A percentile compares a stretch with the other conserved stretches of the same genome.
Conservation (phyloP, 2,329 filamentous ascomycete species). For the Knufia fluminis region DNA sequence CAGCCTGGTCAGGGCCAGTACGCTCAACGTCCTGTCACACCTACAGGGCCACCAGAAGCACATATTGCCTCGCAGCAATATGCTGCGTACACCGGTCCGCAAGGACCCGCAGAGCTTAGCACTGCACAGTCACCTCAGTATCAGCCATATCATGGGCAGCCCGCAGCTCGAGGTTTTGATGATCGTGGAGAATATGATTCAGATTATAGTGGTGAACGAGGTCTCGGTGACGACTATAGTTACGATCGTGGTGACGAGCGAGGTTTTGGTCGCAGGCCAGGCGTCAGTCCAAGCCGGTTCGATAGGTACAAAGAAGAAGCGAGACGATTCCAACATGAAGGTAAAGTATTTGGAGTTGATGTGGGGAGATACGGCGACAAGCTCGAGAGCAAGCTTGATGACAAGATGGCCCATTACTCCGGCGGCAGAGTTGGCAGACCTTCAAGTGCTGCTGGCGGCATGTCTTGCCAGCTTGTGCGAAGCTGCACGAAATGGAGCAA, state of each 20-base stretch:
- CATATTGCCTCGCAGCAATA: constrained; percentile 4
- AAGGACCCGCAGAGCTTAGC: constrained; percentile 14
- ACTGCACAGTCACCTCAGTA: constrained; percentile 14
- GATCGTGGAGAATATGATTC: constrained; percentile 9
- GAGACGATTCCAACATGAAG: constrained; percentile 16
- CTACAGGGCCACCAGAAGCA: background rate
- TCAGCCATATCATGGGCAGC: constrained; percentile 13
- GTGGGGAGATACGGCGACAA: constrained; percentile 30
- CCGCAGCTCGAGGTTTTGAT: constrained; percentile 17
- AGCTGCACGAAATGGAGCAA: constrained; percentile 51
- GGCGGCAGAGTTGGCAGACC: constrained; percentile 17
- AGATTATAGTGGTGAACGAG: constrained; percentile 36
- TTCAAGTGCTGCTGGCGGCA: constrained; percentile 15
- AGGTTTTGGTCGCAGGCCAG: constrained; percentile 24
- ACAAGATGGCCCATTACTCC: constrained; percentile 33
- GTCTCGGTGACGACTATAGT: constrained; percentile 14
- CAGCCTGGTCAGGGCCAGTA: background rate
- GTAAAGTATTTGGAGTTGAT: constrained; percentile 27
- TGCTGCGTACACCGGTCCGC: background rate
- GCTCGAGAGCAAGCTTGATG: constrained; percentile 33
- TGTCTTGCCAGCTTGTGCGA: constrained; percentile 33
- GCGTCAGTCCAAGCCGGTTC: constrained; percentile 25
- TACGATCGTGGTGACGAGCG: constrained; percentile 31
- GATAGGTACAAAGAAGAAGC: constrained; percentile 24
- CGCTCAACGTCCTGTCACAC: background rate